Base-by-base conservation (phyloP, 768 basidiomycete species). In the Boletus fagicola region DNA sequence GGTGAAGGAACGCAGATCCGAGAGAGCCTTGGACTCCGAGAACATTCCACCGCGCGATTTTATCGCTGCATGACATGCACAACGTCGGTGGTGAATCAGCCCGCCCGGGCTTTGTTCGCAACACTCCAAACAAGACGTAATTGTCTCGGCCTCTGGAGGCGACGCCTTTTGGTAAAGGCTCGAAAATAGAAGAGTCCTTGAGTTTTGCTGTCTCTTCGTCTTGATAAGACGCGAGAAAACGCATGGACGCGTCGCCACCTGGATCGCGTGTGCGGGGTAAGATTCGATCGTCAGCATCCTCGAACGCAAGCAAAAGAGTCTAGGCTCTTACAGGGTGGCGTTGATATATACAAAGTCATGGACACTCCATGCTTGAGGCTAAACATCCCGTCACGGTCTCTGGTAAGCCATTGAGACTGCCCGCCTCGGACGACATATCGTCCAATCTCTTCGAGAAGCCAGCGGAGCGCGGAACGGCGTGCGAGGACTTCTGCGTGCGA, bases 1-100 rank as follows among this genome's bases (percentile, higher is more conserved):
- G 90, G 4, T 62, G 64, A 40, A 84, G 73, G 59, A 81, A 76
- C 16, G 58, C 73, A 6, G 85, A 79, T 3, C 82, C 82, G 48
- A 97, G 75, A 2, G 90, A 87, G 4, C 96, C 95, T 66, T 96
- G 93, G 26, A 96, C 77, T 0, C 95, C 95, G 4, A 93, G 75
- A 0, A 88, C 81, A 53, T 80, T 84, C 94, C 94, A 98, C 5
- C 81, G 74, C 0, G 93, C 92, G 42, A 98, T 87, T 73, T 98
- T 98, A 70, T 98, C 95, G 62, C 90, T 92, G 73, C 95, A 98
- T 0, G 94, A 92, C 87, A 97, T 91, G 65, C 83, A 92, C 0
- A 82, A 69, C 1, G 95, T 92, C 0, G 85, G 85, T 0, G 86
- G 86, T 0, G 94, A 88, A 67, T 98, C 95, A 0, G 92, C 89